phyloP scores from a whole-genome alignment of 2,329 filamentous ascomycete genomes.

The Plenodomus lindquistii region DNA sequence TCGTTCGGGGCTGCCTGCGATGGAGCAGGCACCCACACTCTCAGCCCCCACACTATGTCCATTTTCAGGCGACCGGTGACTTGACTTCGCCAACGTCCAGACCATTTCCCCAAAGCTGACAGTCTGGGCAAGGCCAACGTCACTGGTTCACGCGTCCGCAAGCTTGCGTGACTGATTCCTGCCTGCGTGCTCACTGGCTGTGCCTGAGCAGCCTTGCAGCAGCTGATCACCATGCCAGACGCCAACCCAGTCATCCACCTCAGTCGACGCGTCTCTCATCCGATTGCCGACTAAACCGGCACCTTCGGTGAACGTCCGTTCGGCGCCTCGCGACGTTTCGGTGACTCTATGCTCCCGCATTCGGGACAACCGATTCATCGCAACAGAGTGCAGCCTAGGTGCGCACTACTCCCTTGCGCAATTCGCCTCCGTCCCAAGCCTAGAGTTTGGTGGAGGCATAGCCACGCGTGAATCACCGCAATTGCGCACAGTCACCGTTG shows the following conservation, averaged over 20 bases:
- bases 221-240: background rate
- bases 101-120: slow-evolving; percentile 8
- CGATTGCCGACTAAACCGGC: slow-evolving; percentile 15
- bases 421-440: slow-evolving; percentile 28
- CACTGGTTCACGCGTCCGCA: slow-evolving; percentile 17
- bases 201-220: slow-evolving; percentile 34
- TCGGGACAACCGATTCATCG: slow-evolving; percentile 4
- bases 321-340: slow-evolving; percentile 1
- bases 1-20: slow-evolving; percentile 3
- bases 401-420: slow-evolving; percentile 16
- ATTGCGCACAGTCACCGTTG: slow-evolving; percentile 27
- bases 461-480: slow-evolving; percentile 39
- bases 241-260: slow-evolving; percentile 13
- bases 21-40: slow-evolving; percentile 13
- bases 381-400: slow-evolving; percentile 25
- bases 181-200: slow-evolving; percentile 20
- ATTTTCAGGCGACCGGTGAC: slow-evolving; percentile 30
- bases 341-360: slow-evolving; percentile 31
- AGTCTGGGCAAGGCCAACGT: slow-evolving; percentile 25
- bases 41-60: slow-evolving; percentile 28
- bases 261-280: slow-evolving; percentile 13
- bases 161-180: slow-evolving; percentile 7
- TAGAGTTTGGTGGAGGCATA: slow-evolving; percentile 17
- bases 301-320: slow-evolving; percentile 16
- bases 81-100: slow-evolving; percentile 20